These are phyloP conservation scores for Fraxinus quadrangulata DNA, from an alignment of 257 asterid genomes.

Conservation along the genomic window DNA sequence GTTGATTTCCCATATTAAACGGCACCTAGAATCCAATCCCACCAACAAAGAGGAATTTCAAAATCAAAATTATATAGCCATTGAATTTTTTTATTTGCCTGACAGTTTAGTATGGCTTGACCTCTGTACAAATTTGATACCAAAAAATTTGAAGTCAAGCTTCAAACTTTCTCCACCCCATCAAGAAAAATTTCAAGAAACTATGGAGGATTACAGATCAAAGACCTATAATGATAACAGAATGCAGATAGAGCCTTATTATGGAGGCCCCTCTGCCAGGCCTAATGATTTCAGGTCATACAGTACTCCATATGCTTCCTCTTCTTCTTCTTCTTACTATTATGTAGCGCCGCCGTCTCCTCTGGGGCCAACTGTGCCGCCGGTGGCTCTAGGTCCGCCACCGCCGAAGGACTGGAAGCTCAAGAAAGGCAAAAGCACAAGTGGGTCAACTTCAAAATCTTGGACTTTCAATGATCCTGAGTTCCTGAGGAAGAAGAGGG, in stretches of 20 bases:
- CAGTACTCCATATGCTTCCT: slow-evolving; percentile 33
- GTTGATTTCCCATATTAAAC: slow-evolving; percentile 17
- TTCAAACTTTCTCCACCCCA: slow-evolving; percentile 11
- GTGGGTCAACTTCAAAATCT: slow-evolving; percentile 37
- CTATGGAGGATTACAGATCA: slow-evolving; percentile 54
- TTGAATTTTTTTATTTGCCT: background rate
- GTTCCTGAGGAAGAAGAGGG: slow-evolving; percentile 52
- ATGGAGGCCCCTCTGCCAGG: slow-evolving; percentile 25
- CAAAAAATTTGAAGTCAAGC: slow-evolving; percentile 20
- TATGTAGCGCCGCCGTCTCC: slow-evolving; percentile 16
- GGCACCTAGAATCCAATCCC: slow-evolving; percentile 3
- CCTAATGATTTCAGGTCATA: slow-evolving; percentile 36
- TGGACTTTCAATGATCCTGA: slow-evolving; percentile 49
- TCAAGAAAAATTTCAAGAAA: slow-evolving; percentile 10
- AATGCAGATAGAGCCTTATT: slow-evolving; percentile 48
- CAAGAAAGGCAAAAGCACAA: slow-evolving; percentile 37
- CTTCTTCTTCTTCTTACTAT: slow-evolving; percentile 27
- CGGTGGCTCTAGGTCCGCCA: slow-evolving; percentile 17
- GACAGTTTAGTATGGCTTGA: slow-evolving; percentile 32
- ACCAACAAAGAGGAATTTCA: slow-evolving; percentile 15
- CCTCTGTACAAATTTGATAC: slow-evolving; percentile 1
- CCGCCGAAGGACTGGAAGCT: slow-evolving; percentile 29
- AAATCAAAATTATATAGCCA: background rate
- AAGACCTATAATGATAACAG: slow-evolving; percentile 28
- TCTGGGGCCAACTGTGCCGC: slow-evolving; percentile 14